Base-by-base conservation (phyloP, 1,139 yeast genomes). In the Eremothecium cymbalariae region DNA sequence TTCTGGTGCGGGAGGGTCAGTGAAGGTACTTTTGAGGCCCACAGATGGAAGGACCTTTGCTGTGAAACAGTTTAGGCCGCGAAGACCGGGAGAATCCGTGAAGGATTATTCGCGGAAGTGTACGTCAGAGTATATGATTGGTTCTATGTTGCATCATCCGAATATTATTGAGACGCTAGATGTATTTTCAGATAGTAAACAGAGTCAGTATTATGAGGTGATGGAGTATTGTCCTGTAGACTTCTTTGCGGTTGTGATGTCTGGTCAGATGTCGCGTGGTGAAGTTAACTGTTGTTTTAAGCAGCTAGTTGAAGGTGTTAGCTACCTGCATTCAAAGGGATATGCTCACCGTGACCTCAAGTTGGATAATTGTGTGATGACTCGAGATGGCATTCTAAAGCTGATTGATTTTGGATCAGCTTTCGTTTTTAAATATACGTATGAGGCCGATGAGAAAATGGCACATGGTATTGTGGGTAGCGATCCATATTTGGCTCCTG, bases 211-310 rank as follows among this genome's bases (percentile, higher is more conserved):
- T 54, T 90, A 77, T 57, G 96, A 93, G 59, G 88, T 93, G 32
- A 90, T 93, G 98, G 98, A 93, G 57, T 93, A 84, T 56, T 93
- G 96, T 40, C 96, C 95, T 14, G 82, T 81, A 40, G 99, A 93
- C 60, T 81, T 88, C 56, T 93, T 93, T 63, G 95, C 96, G 2
- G 88, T 90, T 32, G 98, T 93, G 26, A 93, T 93, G 99, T 81
- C 94, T 34, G 95, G 95, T 28, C 74, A 79, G 48, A 86, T 93
- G 97, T 67, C 83, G 11, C 68, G 80, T 45, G 74, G 71, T 32
- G 97, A 93, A 59, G 74, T 90, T 21, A 79, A 83, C 51, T 88
- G 97, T 55, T 84, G 95, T 54, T 76, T 88, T 53, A 82, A 79
- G 53, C 98, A 93, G 61, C 72, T 93, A 25, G 62, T 83, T 31